A percentile compares a stretch with the other conserved stretches of the same genome.
These are phyloP conservation scores for Capsicum baccatum DNA, from an alignment of 257 asterid genomes.

Conservation along the genomic window DNA sequence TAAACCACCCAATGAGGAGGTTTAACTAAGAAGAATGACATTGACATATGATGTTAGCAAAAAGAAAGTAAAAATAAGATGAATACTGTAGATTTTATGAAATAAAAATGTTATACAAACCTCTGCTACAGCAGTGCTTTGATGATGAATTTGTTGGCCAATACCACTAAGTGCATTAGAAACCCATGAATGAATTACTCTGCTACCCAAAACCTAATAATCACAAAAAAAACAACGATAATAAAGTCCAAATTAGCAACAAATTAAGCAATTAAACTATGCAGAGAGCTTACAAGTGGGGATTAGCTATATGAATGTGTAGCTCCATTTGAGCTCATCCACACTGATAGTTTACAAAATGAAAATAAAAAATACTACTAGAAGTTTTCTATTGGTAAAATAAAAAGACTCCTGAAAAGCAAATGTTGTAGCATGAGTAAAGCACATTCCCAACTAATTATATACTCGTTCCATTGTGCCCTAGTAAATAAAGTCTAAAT, in stretches of 20 bases:
- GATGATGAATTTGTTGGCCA: constrained; percentile 60
- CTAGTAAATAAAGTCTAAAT: neutral
- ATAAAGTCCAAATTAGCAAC: constrained; percentile 33
- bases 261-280: constrained; percentile 6
- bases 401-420: neutral
- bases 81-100: neutral
- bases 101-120: constrained; percentile 47
- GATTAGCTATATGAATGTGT: neutral
- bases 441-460: neutral
- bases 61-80: neutral
- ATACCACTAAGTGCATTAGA: constrained; percentile 64
- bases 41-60: neutral
- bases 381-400: neutral
- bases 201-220: constrained; percentile 84
- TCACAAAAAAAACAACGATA: constrained; percentile 54
- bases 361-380: neutral
- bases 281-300: neutral
- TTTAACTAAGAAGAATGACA: neutral
- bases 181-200: constrained; percentile 81
- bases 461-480: neutral
- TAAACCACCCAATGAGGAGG: neutral
- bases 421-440: neutral
- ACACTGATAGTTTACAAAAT: neutral
- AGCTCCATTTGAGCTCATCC: constrained; percentile 10
- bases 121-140: constrained; percentile 58